A percentile compares a stretch with the other conserved stretches of the same genome.
Evolutionary conservation across 495 filamentous ascomycete species (phyloP).

Genomic region (Aspergillus baeticus): DNA sequence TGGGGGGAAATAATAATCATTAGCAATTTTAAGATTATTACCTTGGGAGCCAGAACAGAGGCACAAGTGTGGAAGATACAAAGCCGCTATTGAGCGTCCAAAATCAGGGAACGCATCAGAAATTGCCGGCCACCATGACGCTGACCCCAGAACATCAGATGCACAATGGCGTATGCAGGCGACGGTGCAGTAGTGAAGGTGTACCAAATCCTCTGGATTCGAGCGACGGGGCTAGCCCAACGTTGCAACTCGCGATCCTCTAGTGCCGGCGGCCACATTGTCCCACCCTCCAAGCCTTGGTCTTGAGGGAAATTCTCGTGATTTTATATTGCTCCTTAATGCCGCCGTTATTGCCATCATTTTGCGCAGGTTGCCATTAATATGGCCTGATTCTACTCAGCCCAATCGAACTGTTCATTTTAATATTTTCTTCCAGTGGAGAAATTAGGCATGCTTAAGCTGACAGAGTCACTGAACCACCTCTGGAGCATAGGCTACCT

Average conservation of each 20-base stretch:
- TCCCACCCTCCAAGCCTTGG: slow-evolving; percentile 15
- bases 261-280: slow-evolving; percentile 18
- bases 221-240: slow-evolving; percentile 6
- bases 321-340: background rate
- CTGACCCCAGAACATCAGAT: slow-evolving; percentile 15
- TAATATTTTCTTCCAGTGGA: too few species aligned
- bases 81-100: background rate
- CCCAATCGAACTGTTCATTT: too few species aligned
- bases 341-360: background rate
- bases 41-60: slow-evolving; percentile 2
- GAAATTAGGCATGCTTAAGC: too few species aligned
- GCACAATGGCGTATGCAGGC: slow-evolving; percentile 23
- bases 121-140: background rate
- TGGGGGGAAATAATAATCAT: background rate
- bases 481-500: too few species aligned
- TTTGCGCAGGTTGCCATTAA: background rate
- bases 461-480: too few species aligned
- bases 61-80: background rate
- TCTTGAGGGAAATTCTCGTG: background rate
- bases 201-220: background rate
- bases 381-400: too few species aligned
- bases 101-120: slow-evolving; percentile 10
- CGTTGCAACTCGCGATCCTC: slow-evolving; percentile 11
- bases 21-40: background rate
- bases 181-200: background rate